These are phyloP conservation scores for Fusarium chaquense DNA, from an alignment of 2,329 filamentous ascomycete genomes.

Conservation along the genomic window DNA sequence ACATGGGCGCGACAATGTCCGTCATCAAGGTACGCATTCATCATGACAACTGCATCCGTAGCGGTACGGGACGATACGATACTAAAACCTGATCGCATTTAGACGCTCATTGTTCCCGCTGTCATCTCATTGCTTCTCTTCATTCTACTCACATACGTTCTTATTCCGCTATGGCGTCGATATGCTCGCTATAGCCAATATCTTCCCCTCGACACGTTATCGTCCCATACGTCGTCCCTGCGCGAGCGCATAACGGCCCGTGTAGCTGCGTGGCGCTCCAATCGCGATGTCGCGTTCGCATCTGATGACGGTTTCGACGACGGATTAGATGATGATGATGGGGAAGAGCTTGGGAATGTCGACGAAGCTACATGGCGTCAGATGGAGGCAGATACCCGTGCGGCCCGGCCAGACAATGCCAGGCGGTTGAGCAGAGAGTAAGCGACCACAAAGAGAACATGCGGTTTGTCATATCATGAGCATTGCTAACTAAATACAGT, in stretches of 20 bases:
- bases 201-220: conserved; percentile 74
- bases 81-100: conserved; percentile 32
- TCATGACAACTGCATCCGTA: conserved; percentile 22
- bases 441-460: conserved; percentile 46
- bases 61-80: background rate
- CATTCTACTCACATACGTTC: conserved; percentile 71
- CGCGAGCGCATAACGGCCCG: conserved; percentile 61
- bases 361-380: conserved; percentile 61
- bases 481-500: conserved; percentile 48
- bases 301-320: conserved; percentile 59
- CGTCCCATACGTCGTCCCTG: conserved; percentile 66
- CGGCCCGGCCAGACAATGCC: conserved; percentile 60
- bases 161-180: conserved; percentile 76
- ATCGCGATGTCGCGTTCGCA: conserved; percentile 57
- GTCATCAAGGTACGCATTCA: conserved; percentile 51
- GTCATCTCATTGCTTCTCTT: conserved; percentile 77
- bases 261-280: conserved; percentile 58
- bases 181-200: conserved; percentile 81
- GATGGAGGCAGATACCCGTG: conserved; percentile 52
- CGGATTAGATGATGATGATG: conserved; percentile 68
- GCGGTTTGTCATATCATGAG: background rate
- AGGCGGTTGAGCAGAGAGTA: conserved; percentile 80
- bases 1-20: conserved; percentile 52
- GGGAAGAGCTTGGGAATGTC: conserved; percentile 75
- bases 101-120: conserved; percentile 79